Evolutionary conservation across 78 protist genomes (phyloP).

Genomic region (Dictyostelium firmibasis): DNA sequence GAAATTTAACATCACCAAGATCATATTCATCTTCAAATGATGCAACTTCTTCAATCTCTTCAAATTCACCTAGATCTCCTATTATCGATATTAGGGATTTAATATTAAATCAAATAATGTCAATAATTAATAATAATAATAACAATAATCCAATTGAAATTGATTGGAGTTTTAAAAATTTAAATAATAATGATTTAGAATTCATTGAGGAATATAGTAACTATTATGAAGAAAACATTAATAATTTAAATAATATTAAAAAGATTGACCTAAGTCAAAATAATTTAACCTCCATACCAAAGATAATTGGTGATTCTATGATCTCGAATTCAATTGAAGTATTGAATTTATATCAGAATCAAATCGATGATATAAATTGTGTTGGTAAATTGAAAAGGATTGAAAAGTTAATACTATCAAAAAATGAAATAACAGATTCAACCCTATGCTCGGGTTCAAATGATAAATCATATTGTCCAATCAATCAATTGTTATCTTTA

Average conservation of each 20-base stretch:
- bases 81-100: background rate
- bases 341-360: slow-evolving; percentile 8
- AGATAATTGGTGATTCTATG: background rate
- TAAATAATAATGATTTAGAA: background rate
- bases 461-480: background rate
- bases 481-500: background rate
- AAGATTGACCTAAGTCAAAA: background rate
- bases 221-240: background rate
- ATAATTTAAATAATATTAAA: background rate
- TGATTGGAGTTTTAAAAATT: slow-evolving; percentile 19
- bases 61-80: background rate
- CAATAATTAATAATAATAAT: background rate
- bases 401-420: slow-evolving; percentile 13
- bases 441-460: background rate
- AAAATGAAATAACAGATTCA: background rate
- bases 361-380: background rate
- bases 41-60: background rate
- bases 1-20: background rate
- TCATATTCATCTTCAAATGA: background rate
- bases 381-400: background rate
- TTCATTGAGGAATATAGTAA: background rate
- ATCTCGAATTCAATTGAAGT: background rate
- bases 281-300: background rate
- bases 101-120: background rate
- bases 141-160: background rate